Percentiles rank a stretch among this genome's conserved stretches.
These are phyloP conservation scores for Yamadazyma atmosphaerica DNA, from an alignment of 1,139 yeast species.

Conservation along the genomic window DNA sequence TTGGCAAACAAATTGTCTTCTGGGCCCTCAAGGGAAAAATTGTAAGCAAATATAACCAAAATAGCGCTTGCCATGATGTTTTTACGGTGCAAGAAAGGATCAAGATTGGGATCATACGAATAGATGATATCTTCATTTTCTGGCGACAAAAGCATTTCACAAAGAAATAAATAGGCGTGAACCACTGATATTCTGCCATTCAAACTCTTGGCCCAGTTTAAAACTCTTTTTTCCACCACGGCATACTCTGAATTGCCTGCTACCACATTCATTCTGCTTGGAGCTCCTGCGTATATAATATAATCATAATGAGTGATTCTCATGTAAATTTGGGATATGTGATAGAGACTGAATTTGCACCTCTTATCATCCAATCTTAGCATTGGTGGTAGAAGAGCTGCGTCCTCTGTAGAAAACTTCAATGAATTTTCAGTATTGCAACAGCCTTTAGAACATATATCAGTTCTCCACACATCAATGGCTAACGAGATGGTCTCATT, in stretches of 20 bases:
- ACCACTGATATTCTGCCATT: conserved; percentile 41
- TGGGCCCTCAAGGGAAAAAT: conserved; percentile 54
- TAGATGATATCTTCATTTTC: conserved; percentile 30
- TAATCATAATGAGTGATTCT: conserved; percentile 68
- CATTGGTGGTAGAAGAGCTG: conserved; percentile 21
- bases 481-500: conserved; percentile 62
- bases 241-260: conserved; percentile 53
- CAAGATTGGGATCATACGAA: conserved; percentile 48
- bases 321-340: conserved; percentile 66
- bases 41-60: conserved; percentile 60
- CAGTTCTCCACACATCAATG: conserved; percentile 56
- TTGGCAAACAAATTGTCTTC: conserved; percentile 34
- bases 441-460: conserved; percentile 30
- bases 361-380: conserved; percentile 30
- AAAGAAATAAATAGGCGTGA: conserved; percentile 58
- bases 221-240: conserved; percentile 47
- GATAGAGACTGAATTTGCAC: conserved; percentile 57
- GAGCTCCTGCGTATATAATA: conserved; percentile 74
- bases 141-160: conserved; percentile 56
- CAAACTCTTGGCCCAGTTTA: conserved; percentile 40
- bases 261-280: conserved; percentile 70
- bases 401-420: conserved; percentile 10
- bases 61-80: conserved; percentile 55
- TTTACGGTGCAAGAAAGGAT: conserved; percentile 56
- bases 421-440: conserved; percentile 23